phyloP scores from a whole-genome alignment of 169 alveolate species.

The Plasmodium malariae region DNA sequence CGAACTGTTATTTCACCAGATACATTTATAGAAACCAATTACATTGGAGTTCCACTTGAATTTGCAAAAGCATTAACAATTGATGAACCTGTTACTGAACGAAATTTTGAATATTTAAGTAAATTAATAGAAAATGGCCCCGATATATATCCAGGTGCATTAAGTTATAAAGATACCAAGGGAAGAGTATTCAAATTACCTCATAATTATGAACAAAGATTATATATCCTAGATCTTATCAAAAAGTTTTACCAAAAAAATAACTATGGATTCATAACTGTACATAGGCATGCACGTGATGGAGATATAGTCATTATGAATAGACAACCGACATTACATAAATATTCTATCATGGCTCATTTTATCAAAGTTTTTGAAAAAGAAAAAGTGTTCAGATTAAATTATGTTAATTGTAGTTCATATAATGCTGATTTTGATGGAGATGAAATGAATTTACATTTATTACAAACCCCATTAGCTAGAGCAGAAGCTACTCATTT shows the following conservation, averaged over 20 bases:
- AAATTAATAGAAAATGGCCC: constrained; percentile 96
- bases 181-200: constrained; percentile 82
- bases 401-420: constrained; percentile 98
- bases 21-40: constrained; percentile 96
- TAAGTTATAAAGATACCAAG: constrained; percentile 85
- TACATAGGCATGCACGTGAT: constrained; percentile 96
- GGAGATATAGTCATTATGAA: constrained; percentile 98
- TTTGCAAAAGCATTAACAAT: constrained; percentile 95
- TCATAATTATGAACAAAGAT: constrained; percentile 87
- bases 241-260: constrained; percentile 58
- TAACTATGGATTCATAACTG: constrained; percentile 85
- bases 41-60: constrained; percentile 96
- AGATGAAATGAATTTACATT: constrained; percentile 99
- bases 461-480: constrained; percentile 95
- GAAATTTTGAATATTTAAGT: constrained; percentile 90
- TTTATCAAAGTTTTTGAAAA: constrained; percentile 90
- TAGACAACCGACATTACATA: constrained; percentile 98
- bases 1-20: constrained; percentile 99
- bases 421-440: constrained; percentile 99
- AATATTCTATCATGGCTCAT: constrained; percentile 97
- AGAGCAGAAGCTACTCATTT: constrained; percentile 97
- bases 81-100: constrained; percentile 95
- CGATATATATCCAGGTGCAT: constrained; percentile 97
- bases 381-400: constrained; percentile 97
- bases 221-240: constrained; percentile 83